Evolutionary conservation across 2,329 filamentous ascomycete species (phyloP).

Genomic region (Blastomyces parvus): DNA sequence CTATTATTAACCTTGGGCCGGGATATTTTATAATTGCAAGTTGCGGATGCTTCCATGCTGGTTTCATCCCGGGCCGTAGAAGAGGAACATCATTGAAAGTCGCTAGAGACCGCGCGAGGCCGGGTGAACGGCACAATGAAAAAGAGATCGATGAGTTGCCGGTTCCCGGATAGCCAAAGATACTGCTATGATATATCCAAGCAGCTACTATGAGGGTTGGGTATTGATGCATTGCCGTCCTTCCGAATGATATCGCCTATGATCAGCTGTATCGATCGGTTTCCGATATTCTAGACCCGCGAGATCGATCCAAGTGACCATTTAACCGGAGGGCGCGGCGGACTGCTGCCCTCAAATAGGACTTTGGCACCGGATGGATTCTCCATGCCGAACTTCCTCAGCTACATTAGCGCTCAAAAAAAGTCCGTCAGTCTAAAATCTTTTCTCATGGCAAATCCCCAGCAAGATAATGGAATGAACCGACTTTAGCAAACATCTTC

Average conservation of each 20-base stretch:
- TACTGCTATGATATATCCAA: not conserved
- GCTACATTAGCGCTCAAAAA: not conserved
- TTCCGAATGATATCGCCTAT: not conserved
- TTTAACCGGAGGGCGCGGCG: not conserved
- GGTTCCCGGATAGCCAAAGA: not conserved
- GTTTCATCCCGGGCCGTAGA: not conserved
- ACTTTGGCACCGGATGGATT: not conserved
- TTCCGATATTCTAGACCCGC: not conserved
- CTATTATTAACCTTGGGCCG: too few species aligned
- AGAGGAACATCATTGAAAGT: not conserved
- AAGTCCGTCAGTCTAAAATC: too few species aligned
- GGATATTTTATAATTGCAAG: not conserved
- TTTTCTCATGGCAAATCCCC: too few species aligned
- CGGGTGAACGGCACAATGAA: not conserved
- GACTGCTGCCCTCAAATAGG: not conserved
- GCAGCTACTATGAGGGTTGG: not conserved
- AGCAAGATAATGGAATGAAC: not conserved
- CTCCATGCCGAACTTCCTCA: not conserved
- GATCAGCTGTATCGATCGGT: not conserved
- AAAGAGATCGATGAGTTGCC: not conserved
- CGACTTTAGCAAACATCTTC: slow-evolving; percentile 5
- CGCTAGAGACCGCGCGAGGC: too few species aligned
- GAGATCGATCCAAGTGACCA: not conserved
- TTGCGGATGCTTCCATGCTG: not conserved
- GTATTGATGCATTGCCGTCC: not conserved